These are phyloP conservation scores for Sporothrix mexicana DNA, from an alignment of 2,329 filamentous ascomycete genomes.

Conservation along the genomic window DNA sequence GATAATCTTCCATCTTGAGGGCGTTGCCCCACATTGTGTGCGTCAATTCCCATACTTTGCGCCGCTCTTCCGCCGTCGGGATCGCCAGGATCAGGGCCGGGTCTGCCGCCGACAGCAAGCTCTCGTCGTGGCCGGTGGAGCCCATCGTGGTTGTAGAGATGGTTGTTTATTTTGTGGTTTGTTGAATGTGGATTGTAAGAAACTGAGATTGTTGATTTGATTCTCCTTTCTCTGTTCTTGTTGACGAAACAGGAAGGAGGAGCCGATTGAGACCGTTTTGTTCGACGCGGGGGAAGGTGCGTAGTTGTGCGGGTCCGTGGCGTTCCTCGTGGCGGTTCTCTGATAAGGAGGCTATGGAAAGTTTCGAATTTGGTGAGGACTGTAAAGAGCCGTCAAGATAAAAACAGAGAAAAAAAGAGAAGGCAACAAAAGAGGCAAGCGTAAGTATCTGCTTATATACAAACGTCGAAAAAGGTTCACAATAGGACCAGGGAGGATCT, in stretches of 20 bases:
- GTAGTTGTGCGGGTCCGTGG: conserved; percentile 11
- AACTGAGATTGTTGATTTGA: background rate
- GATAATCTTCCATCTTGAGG: conserved; percentile 60
- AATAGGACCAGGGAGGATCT: conserved; percentile 10
- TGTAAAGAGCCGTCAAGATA: background rate
- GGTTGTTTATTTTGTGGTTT: background rate
- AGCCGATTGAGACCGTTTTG: conserved; percentile 18
- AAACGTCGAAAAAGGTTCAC: background rate
- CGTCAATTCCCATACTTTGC: conserved; percentile 61
- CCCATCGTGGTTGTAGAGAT: conserved; percentile 43
- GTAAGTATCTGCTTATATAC: background rate
- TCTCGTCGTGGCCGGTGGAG: conserved; percentile 39
- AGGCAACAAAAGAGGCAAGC: background rate
- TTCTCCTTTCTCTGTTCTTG: background rate
- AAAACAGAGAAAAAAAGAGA: background rate
- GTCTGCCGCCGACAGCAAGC: conserved; percentile 46
- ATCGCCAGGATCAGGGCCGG: conserved; percentile 56
- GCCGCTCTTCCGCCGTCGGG: conserved; percentile 62
- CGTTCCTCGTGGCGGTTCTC: conserved; percentile 7
- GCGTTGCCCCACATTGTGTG: conserved; percentile 64
- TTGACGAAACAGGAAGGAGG: conserved; percentile 29
- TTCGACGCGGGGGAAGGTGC: conserved; percentile 21
- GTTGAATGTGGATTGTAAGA: no score
- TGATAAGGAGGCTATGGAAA: no score
- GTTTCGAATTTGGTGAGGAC: background rate